Conservation (phyloP, 352 stramenopile species). For the Pythium phragmitis region DNA sequence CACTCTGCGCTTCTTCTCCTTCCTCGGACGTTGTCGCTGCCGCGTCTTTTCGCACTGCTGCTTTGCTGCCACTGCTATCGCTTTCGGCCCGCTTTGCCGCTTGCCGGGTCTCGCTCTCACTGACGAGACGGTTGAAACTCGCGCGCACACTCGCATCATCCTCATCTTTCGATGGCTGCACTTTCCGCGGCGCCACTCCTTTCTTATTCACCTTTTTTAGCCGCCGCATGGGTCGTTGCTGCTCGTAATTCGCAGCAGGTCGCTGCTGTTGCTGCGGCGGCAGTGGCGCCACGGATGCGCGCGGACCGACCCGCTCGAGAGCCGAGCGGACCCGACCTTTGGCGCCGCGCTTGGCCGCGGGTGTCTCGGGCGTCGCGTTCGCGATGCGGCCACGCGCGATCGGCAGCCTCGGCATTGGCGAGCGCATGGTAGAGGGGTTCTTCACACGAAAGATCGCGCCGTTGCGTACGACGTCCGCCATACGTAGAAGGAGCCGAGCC, state of each 20-base stretch:
- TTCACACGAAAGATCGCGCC: conserved; percentile 35
- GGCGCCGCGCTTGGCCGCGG: conserved; percentile 7
- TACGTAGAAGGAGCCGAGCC: neutral
- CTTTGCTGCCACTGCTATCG: neutral
- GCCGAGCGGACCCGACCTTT: conserved; percentile 6
- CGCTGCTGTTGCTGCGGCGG: neutral
- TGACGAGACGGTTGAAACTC: conserved; percentile 21
- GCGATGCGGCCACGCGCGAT: conserved; percentile 17
- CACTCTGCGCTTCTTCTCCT: neutral
- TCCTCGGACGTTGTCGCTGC: neutral
- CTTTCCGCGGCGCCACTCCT: neutral
- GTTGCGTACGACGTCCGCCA: conserved; percentile 34
- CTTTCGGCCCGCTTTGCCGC: neutral
- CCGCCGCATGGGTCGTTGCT: neutral
- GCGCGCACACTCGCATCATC: conserved; percentile 6
- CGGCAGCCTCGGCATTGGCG: conserved; percentile 20
- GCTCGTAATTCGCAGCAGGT: neutral
- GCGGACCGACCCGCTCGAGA: conserved; percentile 14
- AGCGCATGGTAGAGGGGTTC: conserved; percentile 23
- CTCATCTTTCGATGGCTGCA: neutral
- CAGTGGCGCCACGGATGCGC: neutral
- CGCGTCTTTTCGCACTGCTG: neutral
- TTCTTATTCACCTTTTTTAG: neutral
- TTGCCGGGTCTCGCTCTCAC: conserved; percentile 11
- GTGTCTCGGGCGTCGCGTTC: conserved; percentile 20